Conservation (phyloP, 2,329 filamentous ascomycete species). For the Polytolypa hystricis region DNA sequence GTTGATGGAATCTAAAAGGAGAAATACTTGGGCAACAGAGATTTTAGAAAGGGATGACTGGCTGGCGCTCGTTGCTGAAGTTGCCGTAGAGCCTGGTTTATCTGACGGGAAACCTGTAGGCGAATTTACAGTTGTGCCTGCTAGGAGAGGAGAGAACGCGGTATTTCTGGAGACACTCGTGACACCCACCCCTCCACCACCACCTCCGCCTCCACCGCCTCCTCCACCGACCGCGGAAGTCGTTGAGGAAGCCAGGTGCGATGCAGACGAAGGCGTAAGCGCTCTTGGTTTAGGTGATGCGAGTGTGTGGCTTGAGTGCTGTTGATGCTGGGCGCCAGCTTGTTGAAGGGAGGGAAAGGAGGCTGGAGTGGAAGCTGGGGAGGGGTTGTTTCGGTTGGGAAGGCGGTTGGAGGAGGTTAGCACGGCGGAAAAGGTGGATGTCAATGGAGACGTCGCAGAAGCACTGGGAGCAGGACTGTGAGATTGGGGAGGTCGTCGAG, state of each 20-base stretch:
- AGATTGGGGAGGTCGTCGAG: conserved; percentile 35
- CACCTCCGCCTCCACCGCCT: conserved; percentile 40
- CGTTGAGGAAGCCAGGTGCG: conserved; percentile 47
- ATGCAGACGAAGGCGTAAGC: conserved; percentile 43
- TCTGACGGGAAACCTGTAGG: conserved; percentile 42
- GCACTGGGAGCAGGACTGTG: conserved; percentile 39
- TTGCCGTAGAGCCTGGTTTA: conserved; percentile 31
- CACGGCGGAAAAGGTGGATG: conserved; percentile 43
- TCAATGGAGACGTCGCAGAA: conserved; percentile 40
- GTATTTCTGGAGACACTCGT: conserved; percentile 46
- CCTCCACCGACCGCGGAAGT: conserved; percentile 42
- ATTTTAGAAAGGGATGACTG: conserved; percentile 71
- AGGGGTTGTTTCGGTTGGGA: conserved; percentile 41
- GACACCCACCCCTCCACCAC: conserved; percentile 42
- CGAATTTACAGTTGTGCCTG: conserved; percentile 43
- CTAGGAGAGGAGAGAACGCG: conserved; percentile 50
- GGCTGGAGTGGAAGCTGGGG: conserved; percentile 44
- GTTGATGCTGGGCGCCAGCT: conserved; percentile 43
- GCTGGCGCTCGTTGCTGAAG: conserved; percentile 34
- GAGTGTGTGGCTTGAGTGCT: conserved; percentile 41
- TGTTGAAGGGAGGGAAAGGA: conserved; percentile 42
- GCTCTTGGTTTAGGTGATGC: conserved; percentile 46
- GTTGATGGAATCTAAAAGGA: conserved; percentile 87
- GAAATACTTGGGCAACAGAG: conserved; percentile 87
- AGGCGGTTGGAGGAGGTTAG: conserved; percentile 40